Percentiles rank a stretch among this genome's conserved stretches.
These are phyloP conservation scores for Metarhizium humberi DNA, from an alignment of 2,329 filamentous ascomycete genomes.

Conservation along the genomic window DNA sequence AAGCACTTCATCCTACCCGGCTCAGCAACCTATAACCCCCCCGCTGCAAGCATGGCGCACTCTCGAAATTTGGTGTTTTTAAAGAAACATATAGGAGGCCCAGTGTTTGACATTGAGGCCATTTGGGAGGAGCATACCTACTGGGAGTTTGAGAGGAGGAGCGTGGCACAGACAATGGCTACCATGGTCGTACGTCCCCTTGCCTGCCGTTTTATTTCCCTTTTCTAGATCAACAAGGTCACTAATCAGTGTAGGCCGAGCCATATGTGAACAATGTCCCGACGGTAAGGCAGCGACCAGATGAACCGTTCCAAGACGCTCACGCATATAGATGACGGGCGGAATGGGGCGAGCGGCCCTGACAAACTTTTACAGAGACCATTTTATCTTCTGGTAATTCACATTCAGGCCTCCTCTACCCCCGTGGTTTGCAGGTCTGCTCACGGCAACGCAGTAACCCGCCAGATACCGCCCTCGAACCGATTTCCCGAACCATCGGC, in stretches of 20 bases:
- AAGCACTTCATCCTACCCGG: conserved; percentile 37
- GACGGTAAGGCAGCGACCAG: conserved; percentile 35
- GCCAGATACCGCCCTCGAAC: conserved; percentile 51
- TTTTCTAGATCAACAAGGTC: too few relatives aligned
- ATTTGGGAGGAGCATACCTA: conserved; percentile 72
- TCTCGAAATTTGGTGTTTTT: conserved; percentile 56
- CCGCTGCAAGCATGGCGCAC: conserved; percentile 50
- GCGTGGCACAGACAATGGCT: conserved; percentile 61
- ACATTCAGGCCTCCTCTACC: not conserved
- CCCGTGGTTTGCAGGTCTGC: not conserved
- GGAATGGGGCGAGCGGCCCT: conserved; percentile 56
- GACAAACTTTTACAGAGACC: conserved; percentile 59
- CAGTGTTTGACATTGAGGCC: conserved; percentile 62
- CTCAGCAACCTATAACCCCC: conserved; percentile 37
- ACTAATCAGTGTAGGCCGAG: conserved; percentile 25
- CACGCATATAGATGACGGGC: conserved; percentile 39
- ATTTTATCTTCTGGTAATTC: conserved; percentile 52
- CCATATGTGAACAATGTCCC: conserved; percentile 71
- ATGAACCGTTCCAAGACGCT: not conserved
- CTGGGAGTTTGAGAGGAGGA: conserved; percentile 58
- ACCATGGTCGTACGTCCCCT: conserved; percentile 56
- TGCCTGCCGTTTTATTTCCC: too few relatives aligned
- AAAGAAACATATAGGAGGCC: conserved; percentile 53
- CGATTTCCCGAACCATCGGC: conserved; percentile 60
- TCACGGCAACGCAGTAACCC: conserved; percentile 43